These are phyloP conservation scores for Lycium ferocissimum DNA, from an alignment of 257 asterid species.

Conservation along the genomic window DNA sequence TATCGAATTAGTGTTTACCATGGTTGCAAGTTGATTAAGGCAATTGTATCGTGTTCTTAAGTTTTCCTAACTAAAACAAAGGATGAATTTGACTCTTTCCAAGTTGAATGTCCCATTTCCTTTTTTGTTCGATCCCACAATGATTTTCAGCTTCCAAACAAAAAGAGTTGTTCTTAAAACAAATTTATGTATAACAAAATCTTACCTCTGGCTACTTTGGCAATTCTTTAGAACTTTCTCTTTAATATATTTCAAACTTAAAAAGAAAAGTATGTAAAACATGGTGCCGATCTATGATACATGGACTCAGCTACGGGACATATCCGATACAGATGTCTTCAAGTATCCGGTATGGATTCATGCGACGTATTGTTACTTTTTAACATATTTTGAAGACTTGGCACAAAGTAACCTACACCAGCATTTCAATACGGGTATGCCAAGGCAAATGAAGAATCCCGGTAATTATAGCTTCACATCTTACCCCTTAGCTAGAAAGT, in stretches of 20 bases:
- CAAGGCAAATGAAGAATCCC: not conserved
- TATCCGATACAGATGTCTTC: not conserved
- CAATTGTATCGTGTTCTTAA: not conserved
- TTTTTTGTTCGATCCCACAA: not conserved
- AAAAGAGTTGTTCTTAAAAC: not conserved
- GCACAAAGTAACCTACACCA: not conserved
- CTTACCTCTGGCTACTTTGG: not conserved
- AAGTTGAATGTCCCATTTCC: not conserved
- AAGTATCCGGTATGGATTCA: not conserved
- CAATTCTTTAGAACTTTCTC: not conserved
- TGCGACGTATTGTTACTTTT: not conserved
- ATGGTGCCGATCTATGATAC: not conserved
- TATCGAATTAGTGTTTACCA: not conserved
- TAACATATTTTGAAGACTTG: not conserved
- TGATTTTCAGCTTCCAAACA: constrained; percentile 17
- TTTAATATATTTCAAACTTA: not conserved
- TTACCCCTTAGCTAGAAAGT: not conserved
- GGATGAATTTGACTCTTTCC: not conserved
- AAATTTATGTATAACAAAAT: not conserved
- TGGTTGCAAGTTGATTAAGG: constrained; percentile 1
- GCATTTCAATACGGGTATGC: not conserved
- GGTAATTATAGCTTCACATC: not conserved
- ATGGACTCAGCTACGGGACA: not conserved
- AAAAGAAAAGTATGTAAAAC: not conserved
- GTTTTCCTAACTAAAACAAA: not conserved